Evolutionary conservation across 2,329 filamentous ascomycete species (phyloP).

Genomic region (Epicoccum nigrum): DNA sequence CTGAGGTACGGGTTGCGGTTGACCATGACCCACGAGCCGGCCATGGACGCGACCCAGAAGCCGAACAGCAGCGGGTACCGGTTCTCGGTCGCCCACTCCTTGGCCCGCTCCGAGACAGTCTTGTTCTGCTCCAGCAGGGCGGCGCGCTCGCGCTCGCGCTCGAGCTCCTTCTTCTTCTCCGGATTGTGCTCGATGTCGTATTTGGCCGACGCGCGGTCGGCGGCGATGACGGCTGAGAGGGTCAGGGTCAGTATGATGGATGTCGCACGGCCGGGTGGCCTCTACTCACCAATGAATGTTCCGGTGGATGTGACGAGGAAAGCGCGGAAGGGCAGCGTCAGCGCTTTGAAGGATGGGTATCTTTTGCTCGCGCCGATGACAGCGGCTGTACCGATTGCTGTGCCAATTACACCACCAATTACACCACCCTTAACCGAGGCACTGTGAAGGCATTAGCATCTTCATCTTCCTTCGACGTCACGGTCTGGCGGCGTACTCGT

Average conservation of each 20-base stretch:
- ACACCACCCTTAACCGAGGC: slow-evolving; percentile 80
- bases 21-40: slow-evolving; percentile 74
- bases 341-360: slow-evolving; percentile 76
- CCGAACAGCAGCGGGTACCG: slow-evolving; percentile 85
- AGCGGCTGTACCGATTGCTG: slow-evolving; percentile 69
- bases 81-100: slow-evolving; percentile 78
- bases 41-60: slow-evolving; percentile 83
- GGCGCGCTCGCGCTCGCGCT: slow-evolving; percentile 44
- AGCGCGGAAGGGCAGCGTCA: slow-evolving; percentile 87
- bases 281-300: slow-evolving; percentile 72
- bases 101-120: slow-evolving; percentile 63
- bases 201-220: slow-evolving; percentile 73
- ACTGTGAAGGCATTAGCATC: slow-evolving; percentile 45
- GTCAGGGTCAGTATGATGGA: background rate
- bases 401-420: slow-evolving; percentile 72
- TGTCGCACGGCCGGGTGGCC: background rate
- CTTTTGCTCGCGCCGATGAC: slow-evolving; percentile 72
- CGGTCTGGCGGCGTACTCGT: no score
- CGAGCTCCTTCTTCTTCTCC: slow-evolving; percentile 39
- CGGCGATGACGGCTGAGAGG: slow-evolving; percentile 71
- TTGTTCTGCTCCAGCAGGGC: slow-evolving; percentile 59
- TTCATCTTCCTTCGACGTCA: no score
- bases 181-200: slow-evolving; percentile 76
- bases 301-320: slow-evolving; percentile 84
- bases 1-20: slow-evolving; percentile 77